Evolutionary conservation across 306 rosid genomes (phyloP).

Genomic region (Pterocarpus macrocarpus): DNA sequence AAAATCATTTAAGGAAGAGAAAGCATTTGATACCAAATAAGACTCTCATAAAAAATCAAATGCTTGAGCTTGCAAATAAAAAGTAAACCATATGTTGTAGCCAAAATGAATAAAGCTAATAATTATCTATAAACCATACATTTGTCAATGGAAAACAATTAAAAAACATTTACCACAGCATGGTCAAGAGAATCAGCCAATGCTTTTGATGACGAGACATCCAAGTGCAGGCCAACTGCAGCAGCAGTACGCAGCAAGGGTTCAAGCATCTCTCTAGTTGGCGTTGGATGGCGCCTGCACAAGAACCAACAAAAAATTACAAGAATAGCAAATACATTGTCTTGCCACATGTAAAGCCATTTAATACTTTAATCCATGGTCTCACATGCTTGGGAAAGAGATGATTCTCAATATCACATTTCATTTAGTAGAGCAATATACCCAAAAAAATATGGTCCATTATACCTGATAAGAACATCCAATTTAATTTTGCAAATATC

Average conservation of each 20-base stretch:
- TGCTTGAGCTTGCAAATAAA: constrained; percentile 14
- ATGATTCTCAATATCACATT: constrained; percentile 28
- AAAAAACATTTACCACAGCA: constrained; percentile 74
- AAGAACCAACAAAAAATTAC: constrained; percentile 40
- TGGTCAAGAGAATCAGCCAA: constrained; percentile 96
- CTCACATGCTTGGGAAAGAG: constrained; percentile 22
- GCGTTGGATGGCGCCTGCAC: constrained; percentile 93
- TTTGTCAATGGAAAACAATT: constrained; percentile 20
- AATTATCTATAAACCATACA: constrained; percentile 20
- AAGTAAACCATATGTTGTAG: constrained; percentile 15
- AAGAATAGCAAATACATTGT: constrained; percentile 30
- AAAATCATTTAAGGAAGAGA: background rate
- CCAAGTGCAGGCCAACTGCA: constrained; percentile 90
- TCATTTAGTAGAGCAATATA: background rate
- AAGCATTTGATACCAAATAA: constrained; percentile 17
- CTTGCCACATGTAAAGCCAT: constrained; percentile 22
- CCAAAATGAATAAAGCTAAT: background rate
- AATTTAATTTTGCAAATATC: too few species aligned
- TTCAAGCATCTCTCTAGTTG: constrained; percentile 95
- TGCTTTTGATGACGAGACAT: constrained; percentile 88
- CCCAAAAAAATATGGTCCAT: background rate
- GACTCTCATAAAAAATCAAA: background rate
- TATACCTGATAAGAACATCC: constrained; percentile 5
- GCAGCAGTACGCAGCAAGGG: constrained; percentile 90
- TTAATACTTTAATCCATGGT: constrained; percentile 29